Conservation (phyloP, 2,329 filamentous ascomycete genomes). For the Fusarium sp. region DNA sequence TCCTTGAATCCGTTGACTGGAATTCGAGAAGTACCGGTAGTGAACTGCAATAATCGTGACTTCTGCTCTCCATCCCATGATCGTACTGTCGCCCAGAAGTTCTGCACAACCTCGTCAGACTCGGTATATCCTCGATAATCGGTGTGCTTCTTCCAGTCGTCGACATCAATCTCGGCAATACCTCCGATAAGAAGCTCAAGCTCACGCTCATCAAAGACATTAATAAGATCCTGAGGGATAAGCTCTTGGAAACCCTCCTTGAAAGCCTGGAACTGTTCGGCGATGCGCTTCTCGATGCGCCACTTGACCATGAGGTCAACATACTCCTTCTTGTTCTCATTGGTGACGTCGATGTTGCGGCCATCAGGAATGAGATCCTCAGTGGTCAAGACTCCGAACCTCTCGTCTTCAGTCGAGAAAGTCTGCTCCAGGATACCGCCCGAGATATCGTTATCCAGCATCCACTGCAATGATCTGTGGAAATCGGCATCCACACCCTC, state of each 20-base stretch:
- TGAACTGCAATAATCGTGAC: constrained; percentile 94
- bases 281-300: constrained; percentile 98
- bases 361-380: constrained; percentile 94
- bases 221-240: constrained; percentile 95
- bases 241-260: constrained; percentile 97
- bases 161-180: constrained; percentile 99
- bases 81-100: constrained; percentile 98
- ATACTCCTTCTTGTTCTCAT: constrained; percentile 99
- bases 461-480: constrained; percentile 96
- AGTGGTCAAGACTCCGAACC: constrained; percentile 93
- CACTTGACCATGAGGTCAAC: constrained; percentile 98
- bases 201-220: constrained; percentile 98
- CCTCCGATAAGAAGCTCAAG: constrained; percentile 95
- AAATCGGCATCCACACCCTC: constrained; percentile 99
- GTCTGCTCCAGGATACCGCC: constrained; percentile 94
- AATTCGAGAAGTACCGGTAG: constrained; percentile 96
- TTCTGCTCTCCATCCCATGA: constrained; percentile 99
- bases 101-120: constrained; percentile 94
- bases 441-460: constrained; percentile 94
- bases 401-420: constrained; percentile 96
- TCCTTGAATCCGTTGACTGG: constrained; percentile 99
- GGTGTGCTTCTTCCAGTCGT: constrained; percentile 99
- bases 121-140: constrained; percentile 99
- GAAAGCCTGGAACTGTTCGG: constrained; percentile 98
- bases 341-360: constrained; percentile 93